Evolutionary conservation across 345 rosid genomes (phyloP), one percentile per base, ranked within the genome.

Genomic region (Atalantia buxifolia): DNA sequence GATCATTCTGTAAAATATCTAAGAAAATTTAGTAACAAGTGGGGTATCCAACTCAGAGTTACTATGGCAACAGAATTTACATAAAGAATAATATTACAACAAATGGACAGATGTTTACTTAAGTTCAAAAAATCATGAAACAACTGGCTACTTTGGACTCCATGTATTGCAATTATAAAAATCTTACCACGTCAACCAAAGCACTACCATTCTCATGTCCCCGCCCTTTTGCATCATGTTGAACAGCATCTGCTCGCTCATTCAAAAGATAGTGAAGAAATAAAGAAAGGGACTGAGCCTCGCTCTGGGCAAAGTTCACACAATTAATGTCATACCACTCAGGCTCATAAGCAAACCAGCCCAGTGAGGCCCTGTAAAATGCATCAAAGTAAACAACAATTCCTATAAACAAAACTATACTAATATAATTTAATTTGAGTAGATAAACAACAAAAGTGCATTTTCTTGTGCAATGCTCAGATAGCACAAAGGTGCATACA

Each of bases 291-390:
- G 99, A 90, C 62, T 83, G 93, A 79, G 98, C 97, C 90, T 94
- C 98, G 60, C 94, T 89, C 80, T 86, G 90, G 76, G 98, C 84
- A 77, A 91, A 93, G 84, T 87, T 92, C 76, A 83, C 80, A 77
- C 87, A 82, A 75, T 87, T 90, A 74, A 83, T 86, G 76, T 96
- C 98, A 72, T 69, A 90, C 97, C 97, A 97, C 84, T 92, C 97
- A 40, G 98, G 98, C 87, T 92, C 98, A 90, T 82, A 87, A 83
- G 98, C 94, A 94, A 97, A 94, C 98, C 99, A 97, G 79, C 98
- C 95, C 88, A 97, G 84, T 77, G 95, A 89, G 77, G 92, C 89
- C 92, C 99, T 97, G 88, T 62, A 86, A 80, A 69, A 87, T 50
- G 74, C 74, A 83, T 42, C 77, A 76, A 82, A 70, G 66, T 35